A percentile compares a stretch with the other conserved stretches of the same genome.
phyloP scores from a whole-genome alignment of 306 rosid genomes.

The Purshia tridentata region DNA sequence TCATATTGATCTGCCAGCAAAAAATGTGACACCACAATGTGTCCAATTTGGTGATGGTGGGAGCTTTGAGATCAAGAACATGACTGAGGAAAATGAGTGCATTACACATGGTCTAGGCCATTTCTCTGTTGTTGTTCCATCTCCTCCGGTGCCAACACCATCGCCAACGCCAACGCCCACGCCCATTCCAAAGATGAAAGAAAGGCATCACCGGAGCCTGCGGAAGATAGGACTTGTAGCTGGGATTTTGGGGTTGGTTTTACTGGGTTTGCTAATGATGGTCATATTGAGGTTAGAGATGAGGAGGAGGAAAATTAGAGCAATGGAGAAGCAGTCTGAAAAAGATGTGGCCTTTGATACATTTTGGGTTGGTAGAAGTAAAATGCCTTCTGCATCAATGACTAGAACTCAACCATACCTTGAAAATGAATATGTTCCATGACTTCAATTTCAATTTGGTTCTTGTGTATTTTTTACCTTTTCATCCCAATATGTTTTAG shows the following conservation, averaged over 20 bases:
- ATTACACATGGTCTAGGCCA: slow-evolving; percentile 43
- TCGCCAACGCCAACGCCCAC: neutral
- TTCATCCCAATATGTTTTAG: slow-evolving; percentile 16
- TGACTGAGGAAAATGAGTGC: slow-evolving; percentile 49
- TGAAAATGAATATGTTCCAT: slow-evolving; percentile 48
- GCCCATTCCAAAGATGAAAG: neutral
- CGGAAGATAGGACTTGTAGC: slow-evolving; percentile 50
- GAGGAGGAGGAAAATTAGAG: slow-evolving; percentile 38
- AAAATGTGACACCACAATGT: slow-evolving; percentile 50
- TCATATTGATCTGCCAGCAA: slow-evolving; percentile 6
- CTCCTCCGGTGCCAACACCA: neutral
- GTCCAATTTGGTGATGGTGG: slow-evolving; percentile 51
- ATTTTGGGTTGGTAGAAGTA: slow-evolving; percentile 77
- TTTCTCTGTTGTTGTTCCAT: slow-evolving; percentile 63
- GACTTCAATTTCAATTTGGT: neutral
- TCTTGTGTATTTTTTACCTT: neutral
- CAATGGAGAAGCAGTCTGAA: slow-evolving; percentile 68
- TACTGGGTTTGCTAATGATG: slow-evolving; percentile 35
- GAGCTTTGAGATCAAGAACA: slow-evolving; percentile 40
- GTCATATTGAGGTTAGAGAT: slow-evolving; percentile 24
- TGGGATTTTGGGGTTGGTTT: slow-evolving; percentile 47
- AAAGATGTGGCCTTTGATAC: slow-evolving; percentile 54
- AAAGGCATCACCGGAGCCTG: slow-evolving; percentile 22
- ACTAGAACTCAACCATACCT: slow-evolving; percentile 75
- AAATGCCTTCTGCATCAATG: slow-evolving; percentile 74